Evolutionary conservation across 169 alveolate species (phyloP).

Genomic region (Plasmodium berghei): DNA sequence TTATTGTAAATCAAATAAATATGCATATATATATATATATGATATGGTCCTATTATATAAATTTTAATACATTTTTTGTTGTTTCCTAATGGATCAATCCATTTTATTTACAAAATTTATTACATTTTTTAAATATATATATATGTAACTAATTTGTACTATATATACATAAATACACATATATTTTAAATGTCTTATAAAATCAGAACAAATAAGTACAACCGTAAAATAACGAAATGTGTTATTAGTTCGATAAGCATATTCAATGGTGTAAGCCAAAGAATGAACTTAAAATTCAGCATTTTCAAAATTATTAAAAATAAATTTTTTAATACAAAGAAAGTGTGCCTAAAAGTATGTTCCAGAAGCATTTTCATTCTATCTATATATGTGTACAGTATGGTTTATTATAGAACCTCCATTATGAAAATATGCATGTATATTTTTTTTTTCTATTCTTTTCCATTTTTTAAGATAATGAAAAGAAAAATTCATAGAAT

Average conservation of each 20-base stretch:
- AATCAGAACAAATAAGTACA: constrained; percentile 52
- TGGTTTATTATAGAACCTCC: neutral
- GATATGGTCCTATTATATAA: neutral
- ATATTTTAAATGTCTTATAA: constrained; percentile 10
- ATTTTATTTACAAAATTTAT: too few species aligned
- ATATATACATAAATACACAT: neutral
- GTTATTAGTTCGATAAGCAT: constrained; percentile 25
- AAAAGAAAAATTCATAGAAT: constrained; percentile 37
- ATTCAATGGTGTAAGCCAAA: constrained; percentile 23
- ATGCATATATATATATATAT: neutral
- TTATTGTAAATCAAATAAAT: constrained; percentile 30
- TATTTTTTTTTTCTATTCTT: neutral
- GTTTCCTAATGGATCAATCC: too few species aligned
- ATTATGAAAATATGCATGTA: constrained; percentile 3
- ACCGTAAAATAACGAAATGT: constrained; percentile 41
- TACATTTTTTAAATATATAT: too few species aligned
- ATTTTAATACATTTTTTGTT: neutral
- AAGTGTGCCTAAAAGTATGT: constrained; percentile 40
- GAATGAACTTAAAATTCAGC: constrained; percentile 24
- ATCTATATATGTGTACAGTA: constrained; percentile 8
- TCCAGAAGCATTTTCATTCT: neutral
- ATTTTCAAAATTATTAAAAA: constrained; percentile 47
- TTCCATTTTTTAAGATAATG: constrained; percentile 27
- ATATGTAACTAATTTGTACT: neutral
- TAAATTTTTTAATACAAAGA: constrained; percentile 16